Evolutionary conservation across 352 stramenopile genomes (phyloP).

Genomic region (Globisporangium acanthophoron): DNA sequence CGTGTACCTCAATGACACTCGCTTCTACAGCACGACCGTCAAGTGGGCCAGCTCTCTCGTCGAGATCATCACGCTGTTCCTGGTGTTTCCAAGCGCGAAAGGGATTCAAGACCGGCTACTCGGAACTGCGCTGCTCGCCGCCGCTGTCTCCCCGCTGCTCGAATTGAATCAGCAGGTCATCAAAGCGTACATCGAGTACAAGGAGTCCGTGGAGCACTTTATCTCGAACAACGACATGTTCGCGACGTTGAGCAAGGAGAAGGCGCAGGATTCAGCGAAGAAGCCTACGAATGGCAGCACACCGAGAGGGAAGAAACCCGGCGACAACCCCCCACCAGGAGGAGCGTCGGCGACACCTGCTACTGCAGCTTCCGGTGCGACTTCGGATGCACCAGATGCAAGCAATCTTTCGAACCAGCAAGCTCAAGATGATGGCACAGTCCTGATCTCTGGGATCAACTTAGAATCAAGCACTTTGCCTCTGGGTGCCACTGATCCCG

Average conservation of each 20-base stretch:
- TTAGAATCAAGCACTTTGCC: too few species aligned
- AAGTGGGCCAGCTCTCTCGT: conserved; percentile 48
- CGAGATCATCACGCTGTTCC: conserved; percentile 37
- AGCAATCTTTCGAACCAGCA: too few species aligned
- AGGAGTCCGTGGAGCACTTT: conserved; percentile 27
- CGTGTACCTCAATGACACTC: conserved; percentile 42
- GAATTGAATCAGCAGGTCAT: conserved; percentile 55
- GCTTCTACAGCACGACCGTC: conserved; percentile 37
- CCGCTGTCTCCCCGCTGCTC: conserved; percentile 31
- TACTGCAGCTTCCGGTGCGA: too few species aligned
- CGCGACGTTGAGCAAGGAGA: conserved; percentile 17
- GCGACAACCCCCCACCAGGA: neutral
- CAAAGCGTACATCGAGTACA: conserved; percentile 48
- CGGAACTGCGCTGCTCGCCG: conserved; percentile 29
- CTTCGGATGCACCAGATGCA: too few species aligned
- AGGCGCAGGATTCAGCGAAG: neutral
- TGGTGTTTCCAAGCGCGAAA: conserved; percentile 17
- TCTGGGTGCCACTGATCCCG: neutral
- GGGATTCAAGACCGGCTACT: conserved; percentile 20
- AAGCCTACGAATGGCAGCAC: too few species aligned
- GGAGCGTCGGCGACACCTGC: too few species aligned
- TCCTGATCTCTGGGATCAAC: too few species aligned
- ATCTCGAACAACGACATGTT: conserved; percentile 17
- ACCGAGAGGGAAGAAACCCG: neutral
- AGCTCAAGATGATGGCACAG: too few species aligned